Base-by-base conservation (phyloP, 495 filamentous ascomycete genomes). In the Daldinia decipiens region DNA sequence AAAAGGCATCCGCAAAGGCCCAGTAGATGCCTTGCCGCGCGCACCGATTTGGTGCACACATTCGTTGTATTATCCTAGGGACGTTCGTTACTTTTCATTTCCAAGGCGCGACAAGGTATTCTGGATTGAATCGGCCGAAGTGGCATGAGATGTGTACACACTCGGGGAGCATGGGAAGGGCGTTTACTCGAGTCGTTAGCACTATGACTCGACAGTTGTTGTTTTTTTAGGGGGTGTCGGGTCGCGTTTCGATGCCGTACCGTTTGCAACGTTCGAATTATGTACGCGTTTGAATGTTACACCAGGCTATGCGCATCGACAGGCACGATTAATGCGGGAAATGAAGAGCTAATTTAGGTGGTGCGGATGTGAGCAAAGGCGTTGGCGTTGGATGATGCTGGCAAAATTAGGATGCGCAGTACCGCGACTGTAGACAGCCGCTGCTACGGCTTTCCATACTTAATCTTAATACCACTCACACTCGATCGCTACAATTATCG, bases 11-110 rank as follows among this genome's bases (percentile, higher is more conserved):
- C 9, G 71, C 62, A 43, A 78, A 77, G 65, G 71, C 74, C 24
- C 76, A 76, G 51, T 79, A 70, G 52, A 36, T 0, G 9, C 43
- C 39, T 36, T 17, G 43, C 21, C 58, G 45, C 27, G 43, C 38
- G 54, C 67, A 57, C 69, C 50, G 7, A n/a, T 65, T 74, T 57
- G 29, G 59, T 65, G 62, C 59, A 36, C 62, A 69, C 70, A 74
- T 77, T 77, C 75, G 65, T 60, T 77, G 73, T 77, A 76, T 66
- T 57, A 73, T 74, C 62, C 55, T 76, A 69, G 71, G 74, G 76
- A 43, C 65, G 24, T 68, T 73, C 58, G 38, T 56, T 56, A 36
- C 31, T 60, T 74, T 51, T 64, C 19, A 40, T 59, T 70, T 65
- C 65, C 29, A 26, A 55, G 65, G 70, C 70, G 65, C 38, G 60